These are phyloP conservation scores for Kwoniella shandongensis DNA, from an alignment of 768 basidiomycete genomes.

Conservation along the genomic window DNA sequence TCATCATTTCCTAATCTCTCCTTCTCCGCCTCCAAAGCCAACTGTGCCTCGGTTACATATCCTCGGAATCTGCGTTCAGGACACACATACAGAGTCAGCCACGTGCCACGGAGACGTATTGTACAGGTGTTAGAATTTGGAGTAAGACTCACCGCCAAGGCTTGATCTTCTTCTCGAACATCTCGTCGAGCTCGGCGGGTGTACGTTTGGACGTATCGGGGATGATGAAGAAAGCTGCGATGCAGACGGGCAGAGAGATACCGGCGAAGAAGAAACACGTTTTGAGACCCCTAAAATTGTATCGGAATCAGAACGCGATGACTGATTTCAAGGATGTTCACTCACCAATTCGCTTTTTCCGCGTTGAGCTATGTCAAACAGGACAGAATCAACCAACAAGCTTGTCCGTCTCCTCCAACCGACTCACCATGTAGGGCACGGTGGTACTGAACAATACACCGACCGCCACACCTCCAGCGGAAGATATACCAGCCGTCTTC, in stretches of 20 bases:
- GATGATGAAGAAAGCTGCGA: slow-evolving; percentile 40
- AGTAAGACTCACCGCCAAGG: slow-evolving; percentile 41
- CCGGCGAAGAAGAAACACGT: slow-evolving; percentile 44
- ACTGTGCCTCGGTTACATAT: neutral
- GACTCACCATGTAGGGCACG: slow-evolving; percentile 36
- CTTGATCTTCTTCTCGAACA: slow-evolving; percentile 38
- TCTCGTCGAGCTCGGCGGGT: slow-evolving; percentile 40
- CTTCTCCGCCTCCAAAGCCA: neutral
- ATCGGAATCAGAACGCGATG: neutral
- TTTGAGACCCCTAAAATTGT: slow-evolving; percentile 21
- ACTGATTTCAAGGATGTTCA: neutral
- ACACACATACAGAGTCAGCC: too few relatives aligned
- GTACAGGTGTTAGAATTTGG: too few relatives aligned
- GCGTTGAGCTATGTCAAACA: slow-evolving; percentile 24
- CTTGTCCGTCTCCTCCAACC: neutral
- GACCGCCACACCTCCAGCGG: slow-evolving; percentile 32
- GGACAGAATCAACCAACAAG: neutral
- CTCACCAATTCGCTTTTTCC: slow-evolving; percentile 36
- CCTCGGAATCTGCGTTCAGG: neutral
- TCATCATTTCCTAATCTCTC: neutral
- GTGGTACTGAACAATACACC: slow-evolving; percentile 34
- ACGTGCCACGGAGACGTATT: too few relatives aligned
- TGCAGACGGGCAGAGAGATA: slow-evolving; percentile 20
- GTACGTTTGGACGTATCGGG: slow-evolving; percentile 38
- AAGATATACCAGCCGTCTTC: slow-evolving; percentile 40